Base-by-base conservation (phyloP, 2,329 filamentous ascomycete genomes). In the Dendrostoma leiphaemia region DNA sequence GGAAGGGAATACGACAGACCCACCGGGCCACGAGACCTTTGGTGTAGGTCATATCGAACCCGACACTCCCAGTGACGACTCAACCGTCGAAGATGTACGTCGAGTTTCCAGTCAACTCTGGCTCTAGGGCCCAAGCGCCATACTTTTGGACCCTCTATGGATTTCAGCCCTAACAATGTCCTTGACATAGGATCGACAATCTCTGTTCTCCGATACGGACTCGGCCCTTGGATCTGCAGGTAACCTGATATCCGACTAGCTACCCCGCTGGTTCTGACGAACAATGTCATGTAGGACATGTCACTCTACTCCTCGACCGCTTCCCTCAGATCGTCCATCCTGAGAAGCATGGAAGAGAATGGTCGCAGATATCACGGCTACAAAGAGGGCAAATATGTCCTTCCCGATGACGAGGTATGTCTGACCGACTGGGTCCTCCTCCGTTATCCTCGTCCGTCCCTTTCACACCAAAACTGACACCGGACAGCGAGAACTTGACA, bases 341-440 rank as follows among this genome's bases (percentile, higher is more conserved):
- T 65, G 26, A 61, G 61, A 17, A 62, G 61, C 3, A 62, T 62
- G 28, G 63, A 67, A 45, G 69, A 72, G 48, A 72, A 74, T 45
- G 71, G 71, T 23, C 64, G 71, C 17, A 66, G 67, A 46, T 74
- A 74, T 50, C 71, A 73, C 50, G 66, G 64, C 7, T 72, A 68
- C 59, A 70, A 70, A 52, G 67, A 69, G 19, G 70, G 69, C n/a
- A 65, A 67, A 50, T 73, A 73, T 40, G 61, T 67, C 1, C 60
- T 73, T 54, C 70, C 71, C 8, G 72, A 68, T 21, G 71, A 74
- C 45, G 69, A 73, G 57, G 65, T 66, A 51, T 51, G 60, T 23
- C 4, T 13, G 17, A 5, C 15, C 19, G 4, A 15, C n/a, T n/a
- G n/a, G n/a, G 13, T 21, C 26, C 24, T 13, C 6, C 6, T 15